phyloP scores from a whole-genome alignment of 805 yeast genomes.

The Wickerhamomyces tratensis region DNA sequence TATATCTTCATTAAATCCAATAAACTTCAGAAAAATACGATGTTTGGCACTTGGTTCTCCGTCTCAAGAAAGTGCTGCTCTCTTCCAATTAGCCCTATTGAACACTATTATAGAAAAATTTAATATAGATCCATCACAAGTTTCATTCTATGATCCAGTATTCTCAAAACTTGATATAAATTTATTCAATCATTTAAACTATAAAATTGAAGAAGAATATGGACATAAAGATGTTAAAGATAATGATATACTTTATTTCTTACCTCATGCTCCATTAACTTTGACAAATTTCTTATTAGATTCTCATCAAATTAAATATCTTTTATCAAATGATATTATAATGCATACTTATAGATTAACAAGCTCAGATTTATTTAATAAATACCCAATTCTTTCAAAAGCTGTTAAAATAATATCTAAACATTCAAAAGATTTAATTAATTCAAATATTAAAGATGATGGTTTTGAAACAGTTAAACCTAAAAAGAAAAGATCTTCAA shows the following conservation, averaged over 20 bases:
- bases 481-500: constrained; percentile 18
- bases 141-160: constrained; percentile 59
- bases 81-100: constrained; percentile 57
- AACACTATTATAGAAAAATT: constrained; percentile 26
- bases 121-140: constrained; percentile 8
- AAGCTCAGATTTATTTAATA: constrained; percentile 27
- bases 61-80: constrained; percentile 43
- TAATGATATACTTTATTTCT: constrained; percentile 35
- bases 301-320: constrained; percentile 23
- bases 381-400: constrained; percentile 35
- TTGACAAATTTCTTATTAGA: constrained; percentile 34
- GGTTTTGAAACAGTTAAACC: constrained; percentile 18
- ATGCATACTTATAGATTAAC: constrained; percentile 47
- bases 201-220: constrained; percentile 8
- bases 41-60: constrained; percentile 72
- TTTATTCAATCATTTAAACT: constrained; percentile 19
- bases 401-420: constrained; percentile 16
- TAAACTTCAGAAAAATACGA: constrained; percentile 28
- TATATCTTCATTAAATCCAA: constrained; percentile 6
- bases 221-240: not conserved
- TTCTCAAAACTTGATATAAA: constrained; percentile 37
- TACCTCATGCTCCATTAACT: constrained; percentile 69
- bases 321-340: constrained; percentile 42
- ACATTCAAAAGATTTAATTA: constrained; percentile 3
- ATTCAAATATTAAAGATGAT: constrained; percentile 2